Percentiles rank a stretch among this genome's conserved stretches.
Conservation (phyloP, 768 basidiomycete species). For the Kwoniella bestiolae region DNA sequence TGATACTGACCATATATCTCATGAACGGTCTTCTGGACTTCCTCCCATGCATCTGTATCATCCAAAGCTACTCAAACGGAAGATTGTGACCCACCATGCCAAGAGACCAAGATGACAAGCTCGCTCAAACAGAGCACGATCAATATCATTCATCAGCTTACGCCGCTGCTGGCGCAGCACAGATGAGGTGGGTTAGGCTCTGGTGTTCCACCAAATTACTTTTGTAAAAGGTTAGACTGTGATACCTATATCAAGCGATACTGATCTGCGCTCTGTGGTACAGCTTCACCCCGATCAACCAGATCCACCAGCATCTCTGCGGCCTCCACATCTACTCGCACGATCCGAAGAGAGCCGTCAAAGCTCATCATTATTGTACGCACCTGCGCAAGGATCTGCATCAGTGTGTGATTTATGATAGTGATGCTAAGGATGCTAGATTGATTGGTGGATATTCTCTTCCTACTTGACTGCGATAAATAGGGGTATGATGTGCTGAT, state of each 20-base stretch:
- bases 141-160: conserved; percentile 39
- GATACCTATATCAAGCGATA: not conserved
- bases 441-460: conserved; percentile 58
- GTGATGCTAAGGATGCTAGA: conserved; percentile 61
- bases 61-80: not conserved
- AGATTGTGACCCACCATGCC: conserved; percentile 20
- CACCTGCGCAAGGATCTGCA: conserved; percentile 59
- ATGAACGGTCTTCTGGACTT: not conserved
- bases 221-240: not conserved
- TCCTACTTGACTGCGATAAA: not conserved
- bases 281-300: conserved; percentile 53
- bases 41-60: not conserved
- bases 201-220: not conserved
- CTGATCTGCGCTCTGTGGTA: not conserved
- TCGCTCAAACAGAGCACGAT: conserved; percentile 33
- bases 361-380: conserved; percentile 62
- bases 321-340: conserved; percentile 48
- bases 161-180: conserved; percentile 38
- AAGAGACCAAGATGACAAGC: conserved; percentile 11
- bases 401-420: conserved; percentile 62
- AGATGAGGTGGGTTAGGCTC: conserved; percentile 45
- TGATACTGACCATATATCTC: not conserved
- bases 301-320: conserved; percentile 53
- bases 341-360: conserved; percentile 56
- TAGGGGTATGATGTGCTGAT: not conserved